Base-by-base conservation (phyloP, 495 filamentous ascomycete species). In the Daldinia childiae region DNA sequence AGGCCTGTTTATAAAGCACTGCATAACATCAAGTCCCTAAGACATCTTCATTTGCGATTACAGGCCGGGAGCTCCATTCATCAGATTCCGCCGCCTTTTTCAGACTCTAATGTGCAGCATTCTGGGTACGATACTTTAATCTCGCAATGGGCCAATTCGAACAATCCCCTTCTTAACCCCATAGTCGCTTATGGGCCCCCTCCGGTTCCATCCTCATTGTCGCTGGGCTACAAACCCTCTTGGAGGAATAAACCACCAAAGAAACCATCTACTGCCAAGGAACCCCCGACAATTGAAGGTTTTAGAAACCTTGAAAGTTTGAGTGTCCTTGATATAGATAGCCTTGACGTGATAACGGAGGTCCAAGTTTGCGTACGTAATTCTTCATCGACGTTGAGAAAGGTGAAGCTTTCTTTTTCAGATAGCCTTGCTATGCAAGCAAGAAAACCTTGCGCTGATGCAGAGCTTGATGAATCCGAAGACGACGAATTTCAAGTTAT, bases 401-500 rank as follows among this genome's bases (percentile, higher is more conserved):
- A 81, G 48, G 73, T 90, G 27, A 84, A 84, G 64, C 75, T 90
- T 4, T 90, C 88, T 1, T 84, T 90, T 58, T 90, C 89, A 0
- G 80, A 85, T 19, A 30, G 71, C 0, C 76, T 88, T 2, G 85
- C 86, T 6, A 71, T 72, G 55, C 82, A 82, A 69, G 83, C 88
- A 45, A 82, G 87, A 30, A 88, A 85, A 66, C 84, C 84, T 5
- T 69, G 78, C 4, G 75, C 82, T 0, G 84, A 86, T 29, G 67
- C 79, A 17, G 83, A 84, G 21, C 77, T 83, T 0, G 82, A 86
- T 17, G 87, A 88, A 54, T 85, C 84, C 6, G 85, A 87, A 39
- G 85, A 88, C 26, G 84, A 82, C 51, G 83, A 83, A 24, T 77
- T 80, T 34, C 74, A 81, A 66, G 72, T 74, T 6, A 64, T 69